Evolutionary conservation across 352 stramenopile genomes (phyloP).

Genomic region (Globisporangium lucens): DNA sequence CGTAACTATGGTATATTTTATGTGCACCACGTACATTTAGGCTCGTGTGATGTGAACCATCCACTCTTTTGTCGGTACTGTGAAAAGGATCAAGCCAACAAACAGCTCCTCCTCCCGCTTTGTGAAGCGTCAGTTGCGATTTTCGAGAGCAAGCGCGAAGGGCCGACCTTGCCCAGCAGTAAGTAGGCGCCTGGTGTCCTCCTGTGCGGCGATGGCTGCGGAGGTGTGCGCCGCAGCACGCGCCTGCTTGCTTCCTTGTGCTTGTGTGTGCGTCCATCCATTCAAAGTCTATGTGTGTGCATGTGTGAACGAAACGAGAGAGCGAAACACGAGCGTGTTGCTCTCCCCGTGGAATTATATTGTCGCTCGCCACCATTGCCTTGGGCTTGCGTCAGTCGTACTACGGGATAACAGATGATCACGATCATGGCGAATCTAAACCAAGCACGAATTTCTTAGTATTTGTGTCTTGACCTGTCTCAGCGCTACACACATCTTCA

Average conservation of each 20-base stretch:
- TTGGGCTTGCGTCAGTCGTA: constrained; percentile 84
- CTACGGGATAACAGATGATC: constrained; percentile 64
- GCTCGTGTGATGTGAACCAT: constrained; percentile 20
- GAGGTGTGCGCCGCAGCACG: neutral
- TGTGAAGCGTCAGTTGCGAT: constrained; percentile 19
- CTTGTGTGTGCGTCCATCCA: constrained; percentile 5
- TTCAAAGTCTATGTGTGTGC: constrained; percentile 5
- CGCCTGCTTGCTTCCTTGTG: neutral
- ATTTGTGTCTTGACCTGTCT: constrained; percentile 86
- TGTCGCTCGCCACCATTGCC: constrained; percentile 69
- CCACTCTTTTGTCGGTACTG: constrained; percentile 9
- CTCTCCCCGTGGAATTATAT: constrained; percentile 53
- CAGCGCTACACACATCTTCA: constrained; percentile 58
- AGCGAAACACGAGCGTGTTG: neutral
- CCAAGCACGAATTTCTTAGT: constrained; percentile 65
- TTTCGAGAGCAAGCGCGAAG: constrained; percentile 18
- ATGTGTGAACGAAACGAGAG: constrained; percentile 4
- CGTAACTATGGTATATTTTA: neutral
- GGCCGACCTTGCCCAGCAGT: neutral
- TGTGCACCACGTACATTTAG: constrained; percentile 14
- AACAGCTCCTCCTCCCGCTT: neutral
- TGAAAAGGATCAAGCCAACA: neutral
- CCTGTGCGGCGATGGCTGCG: neutral
- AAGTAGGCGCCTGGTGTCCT: no score
- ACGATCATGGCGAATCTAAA: constrained; percentile 82